Conservation (phyloP, 2,329 filamentous ascomycete genomes). For the Chaetomiaceae sp. region DNA sequence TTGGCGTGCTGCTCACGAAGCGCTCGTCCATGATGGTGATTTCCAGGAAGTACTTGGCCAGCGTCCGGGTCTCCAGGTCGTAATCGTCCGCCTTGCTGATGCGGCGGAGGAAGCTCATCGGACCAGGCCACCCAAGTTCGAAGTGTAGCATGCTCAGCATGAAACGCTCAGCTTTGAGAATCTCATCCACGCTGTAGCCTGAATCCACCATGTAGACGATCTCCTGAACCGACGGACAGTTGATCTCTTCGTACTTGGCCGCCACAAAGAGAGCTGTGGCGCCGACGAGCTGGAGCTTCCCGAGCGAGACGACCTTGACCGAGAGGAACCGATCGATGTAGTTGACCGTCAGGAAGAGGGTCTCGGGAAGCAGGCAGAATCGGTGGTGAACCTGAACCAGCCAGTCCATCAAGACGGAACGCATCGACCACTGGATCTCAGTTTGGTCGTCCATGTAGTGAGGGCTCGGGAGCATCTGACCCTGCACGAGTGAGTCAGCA, state of each 20-base stretch:
- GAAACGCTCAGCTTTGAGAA: conserved; percentile 94
- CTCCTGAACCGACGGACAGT: conserved; percentile 89
- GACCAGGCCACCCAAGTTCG: conserved; percentile 95
- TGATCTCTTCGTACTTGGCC: conserved; percentile 98
- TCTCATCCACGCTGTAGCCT: conserved; percentile 84
- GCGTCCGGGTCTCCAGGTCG: conserved; percentile 86
- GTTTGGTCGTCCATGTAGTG: conserved; percentile 96
- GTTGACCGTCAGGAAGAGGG: conserved; percentile 90
- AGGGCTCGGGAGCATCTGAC: conserved; percentile 76
- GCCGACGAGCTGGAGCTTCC: conserved; percentile 91
- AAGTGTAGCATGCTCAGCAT: conserved; percentile 97
- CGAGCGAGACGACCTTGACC: conserved; percentile 87
- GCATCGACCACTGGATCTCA: conserved; percentile 99
- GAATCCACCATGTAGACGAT: conserved; percentile 98
- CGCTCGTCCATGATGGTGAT: conserved; percentile 97
- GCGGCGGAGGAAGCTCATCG: conserved; percentile 94
- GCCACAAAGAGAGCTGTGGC: conserved; percentile 94
- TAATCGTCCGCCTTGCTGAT: conserved; percentile 99
- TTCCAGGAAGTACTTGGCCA: conserved; percentile 97
- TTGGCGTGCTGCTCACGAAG: conserved; percentile 86
- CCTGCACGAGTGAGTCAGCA: conserved; percentile 40
- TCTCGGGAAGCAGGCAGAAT: conserved; percentile 88
- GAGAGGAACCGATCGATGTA: conserved; percentile 97
- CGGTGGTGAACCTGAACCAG: conserved; percentile 91
- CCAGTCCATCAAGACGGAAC: conserved; percentile 96